Base-by-base conservation (phyloP, 495 filamentous ascomycete genomes). In the Talaromyces stipitatus region DNA sequence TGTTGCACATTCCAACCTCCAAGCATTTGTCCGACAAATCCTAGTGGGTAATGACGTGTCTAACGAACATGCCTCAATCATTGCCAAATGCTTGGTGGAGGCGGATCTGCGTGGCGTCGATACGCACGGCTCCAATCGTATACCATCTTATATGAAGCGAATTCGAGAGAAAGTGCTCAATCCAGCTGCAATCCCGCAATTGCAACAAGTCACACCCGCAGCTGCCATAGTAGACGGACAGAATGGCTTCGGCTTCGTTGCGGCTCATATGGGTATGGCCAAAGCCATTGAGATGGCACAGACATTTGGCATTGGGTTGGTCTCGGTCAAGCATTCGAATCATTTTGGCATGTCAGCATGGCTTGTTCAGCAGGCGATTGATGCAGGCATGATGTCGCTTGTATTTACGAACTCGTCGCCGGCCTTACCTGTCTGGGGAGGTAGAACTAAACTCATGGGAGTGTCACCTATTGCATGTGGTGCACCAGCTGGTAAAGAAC, bases 281-380 rank as follows among this genome's bases (percentile, higher is more conserved):
- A 67, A 70, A 0, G 88, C 87, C 11, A 82, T 87, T 60, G 68
- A 73, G 11, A 85, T 87, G 79, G 86, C 88, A 0, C 64, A 71
- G 32, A 75, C 72, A 14, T 85, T 78, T 59, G 88, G 88, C 18
- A 85, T 92, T 57, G 88, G 87, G 10, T 79, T 92, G 77, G 86
- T 83, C 5, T 79, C 77, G 47, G 76, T 90, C 62, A 87, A 85
- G 66, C 84, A 85, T 69, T 85, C 80, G 56, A 92, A 92, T 66
- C 88, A 92, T 67, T 90, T 89, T 61, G 88, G 88, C 55, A 91
- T 90, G 87, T 80, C 79, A 0, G 87, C 87, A 0, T 90, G 87
- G 86, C 56, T 91, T 7, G 87, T 89, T 32, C 82, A 86, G 66
- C 85, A 89, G 67, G 88, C 88, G 8, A 61, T 88, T 45, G 83